Base-by-base conservation (phyloP, 352 stramenopile species). In the Globisporangium carolinianum region DNA sequence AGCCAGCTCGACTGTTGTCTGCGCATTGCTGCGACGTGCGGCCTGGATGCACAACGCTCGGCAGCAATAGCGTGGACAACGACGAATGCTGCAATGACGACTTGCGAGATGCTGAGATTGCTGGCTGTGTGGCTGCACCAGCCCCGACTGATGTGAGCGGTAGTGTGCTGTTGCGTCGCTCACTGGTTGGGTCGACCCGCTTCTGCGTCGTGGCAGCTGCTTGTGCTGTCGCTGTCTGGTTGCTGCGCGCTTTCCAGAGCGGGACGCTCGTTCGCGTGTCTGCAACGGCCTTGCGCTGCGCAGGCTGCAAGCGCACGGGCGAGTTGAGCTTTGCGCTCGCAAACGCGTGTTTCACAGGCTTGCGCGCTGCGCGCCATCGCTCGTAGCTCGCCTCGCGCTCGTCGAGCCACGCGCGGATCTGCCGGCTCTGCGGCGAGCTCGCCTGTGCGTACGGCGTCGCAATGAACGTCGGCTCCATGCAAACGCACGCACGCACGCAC, bases 371-470 rank as follows among this genome's bases (percentile, higher is more conserved):
- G 38, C 72, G 67, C 71, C 71, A 77, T 41, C 53, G 48, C 24
- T 73, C 52, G 57, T 88, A 90, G 35, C 60, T 65, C 3, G 55
- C 68, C 24, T 90, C 76, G 43, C 83, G 61, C 15, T 67, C 54
- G 51, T 88, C 76, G 24, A 90, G 64, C 55, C 86, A 66, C 24
- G 71, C 65, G 7, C 75, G 76, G 53, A 90, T 85, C 38, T 64
- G 57, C 9, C 35, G 49, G 41, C 74, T 90, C 12, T 66, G 61
- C 4, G 68, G 65, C 1, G 75, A 65, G 1, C 48, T 62, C 9
- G 66, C 59, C 47, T 72, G 67, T 24, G 79, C 62, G 51, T 84
- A 88, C 10, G 80, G 77, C 43, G 72, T 85, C 35, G 62, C 62
- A 10, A 85, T 52, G 43, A 88, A 81, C n/a, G 69, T 71, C 24